Base-by-base conservation (phyloP, 495 filamentous ascomycete species). In the Chlorociboria aeruginascens region DNA sequence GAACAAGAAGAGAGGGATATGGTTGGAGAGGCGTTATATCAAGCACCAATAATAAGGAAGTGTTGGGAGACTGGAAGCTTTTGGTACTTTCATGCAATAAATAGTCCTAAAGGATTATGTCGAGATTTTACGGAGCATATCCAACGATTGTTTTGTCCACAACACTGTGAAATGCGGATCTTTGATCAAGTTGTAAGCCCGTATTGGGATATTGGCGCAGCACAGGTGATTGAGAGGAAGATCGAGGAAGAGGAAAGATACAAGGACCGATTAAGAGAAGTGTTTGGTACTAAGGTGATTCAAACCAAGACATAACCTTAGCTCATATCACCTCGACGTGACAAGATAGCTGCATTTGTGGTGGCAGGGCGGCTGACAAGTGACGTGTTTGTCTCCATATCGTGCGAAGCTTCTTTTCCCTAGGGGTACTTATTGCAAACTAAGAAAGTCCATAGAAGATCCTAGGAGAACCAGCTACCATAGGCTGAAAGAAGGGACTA, bases 191-290 rank as follows among this genome's bases (percentile, higher is more conserved):
- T 32, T 14, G 17, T 49, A 7, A 39, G 29, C 14, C 45, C 37
- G 29, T 57, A 57, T 37, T 54, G 51, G 55, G 29, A 43, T 30
- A 43, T 35, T 29, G 51, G 17, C 20, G 51, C 50, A 7, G 28
- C 43, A 14, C 33, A 45, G 10, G 14, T 51, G 14, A 50, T 57
- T 28, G 3, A 43, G 20, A 44, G 45, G 32, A 57, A 51, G 47
- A 31, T 57, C 8, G 30, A 50, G 28, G 55, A 54, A 13, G 32
- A 54, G 29, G 35, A 20, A 39, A 43, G 33, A 33, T 57, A 57
- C 36, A 40, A 46, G 16, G 30, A 50, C 14, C 36, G 35, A 41
- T 40, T 57, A 42, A 42, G 36, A 43, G 32, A 40, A 40, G 33
- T 40, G 16, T 55, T 51, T 41, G 44, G 32, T n/a, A n/a, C 32